A percentile compares a stretch with the other conserved stretches of the same genome.
phyloP scores from a whole-genome alignment of 1,284 basidiomycete genomes.

The Microbotryum saponariae region DNA sequence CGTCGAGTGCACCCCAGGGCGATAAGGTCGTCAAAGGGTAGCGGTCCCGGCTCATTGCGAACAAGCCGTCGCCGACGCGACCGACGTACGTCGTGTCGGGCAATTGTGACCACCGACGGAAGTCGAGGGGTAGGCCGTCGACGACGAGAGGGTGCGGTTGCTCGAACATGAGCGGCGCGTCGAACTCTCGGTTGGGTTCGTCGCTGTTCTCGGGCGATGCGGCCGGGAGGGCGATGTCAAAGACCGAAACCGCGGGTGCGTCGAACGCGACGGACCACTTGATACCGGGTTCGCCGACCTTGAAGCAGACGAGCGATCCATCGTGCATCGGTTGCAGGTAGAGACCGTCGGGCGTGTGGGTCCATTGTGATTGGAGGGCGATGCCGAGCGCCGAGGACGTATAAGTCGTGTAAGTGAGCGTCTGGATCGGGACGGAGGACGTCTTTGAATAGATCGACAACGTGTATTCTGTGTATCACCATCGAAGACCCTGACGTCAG shows the following conservation, averaged over 20 bases:
- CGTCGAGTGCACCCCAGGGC: constrained; percentile 10
- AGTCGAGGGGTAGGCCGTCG: constrained; percentile 43
- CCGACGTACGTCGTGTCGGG: constrained; percentile 56
- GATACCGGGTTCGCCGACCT: constrained; percentile 45
- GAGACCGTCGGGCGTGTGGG: constrained; percentile 59
- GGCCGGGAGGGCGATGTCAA: constrained; percentile 56
- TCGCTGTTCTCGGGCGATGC: constrained; percentile 10
- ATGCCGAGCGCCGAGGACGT: constrained; percentile 63
- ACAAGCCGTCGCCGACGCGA: constrained; percentile 59
- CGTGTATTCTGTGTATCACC: constrained; percentile 38
- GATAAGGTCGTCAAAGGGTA: constrained; percentile 68
- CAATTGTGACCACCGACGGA: constrained; percentile 43
- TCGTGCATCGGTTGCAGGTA: constrained; percentile 71
- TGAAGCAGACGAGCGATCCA: constrained; percentile 66
- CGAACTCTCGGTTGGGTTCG: constrained; percentile 32
- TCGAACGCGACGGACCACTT: constrained; percentile 56
- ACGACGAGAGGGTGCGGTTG: constrained; percentile 65
- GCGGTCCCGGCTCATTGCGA: constrained; percentile 62
- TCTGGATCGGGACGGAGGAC: constrained; percentile 51
- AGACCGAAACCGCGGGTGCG: constrained; percentile 63
- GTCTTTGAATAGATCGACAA: constrained; percentile 39
- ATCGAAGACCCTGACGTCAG: neutral
- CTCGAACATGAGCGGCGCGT: constrained; percentile 61
- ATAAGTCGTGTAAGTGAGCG: constrained; percentile 70
- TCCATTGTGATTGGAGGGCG: constrained; percentile 55